Evolutionary conservation across 169 alveolate genomes (phyloP), one percentile per base, ranked within the genome.

Genomic region (Perkinsus chesapeaki): DNA sequence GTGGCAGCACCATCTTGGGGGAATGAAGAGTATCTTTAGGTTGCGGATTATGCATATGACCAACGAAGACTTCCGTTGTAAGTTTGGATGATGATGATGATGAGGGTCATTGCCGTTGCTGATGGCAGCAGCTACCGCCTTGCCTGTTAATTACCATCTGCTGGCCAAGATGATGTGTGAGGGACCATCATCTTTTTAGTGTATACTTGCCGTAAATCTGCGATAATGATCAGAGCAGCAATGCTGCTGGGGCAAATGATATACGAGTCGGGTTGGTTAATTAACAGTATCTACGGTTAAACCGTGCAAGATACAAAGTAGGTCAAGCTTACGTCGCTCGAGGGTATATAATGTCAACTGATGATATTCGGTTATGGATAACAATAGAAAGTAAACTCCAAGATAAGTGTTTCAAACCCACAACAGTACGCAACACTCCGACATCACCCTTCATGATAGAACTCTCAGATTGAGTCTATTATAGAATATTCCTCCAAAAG

Each of bases 61-160:
- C 82, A 60, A 34, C 82, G 82, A 60, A 60, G 82, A 60, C 82
- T 60, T 60, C 82, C 82, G 82, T 60, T 60, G 82, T 60, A 60
- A 60, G 82, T 60, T 43, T 16, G 82, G 82, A 60, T 60, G 3
- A 60, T 60, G 37, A 60, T 16, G 3, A 16, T 60, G 3, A 16
- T 16, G 3, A 60, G 60, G 5, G 60, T 43, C 3, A 60, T 60
- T 23, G 27, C 82, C 31, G 82, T 20, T 3, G 82, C 82, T 20
- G 3, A 60, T 60, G 12, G 82, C 12, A n/a, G 23, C 82, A 16
- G 82, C 31, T 7, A 23, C 23, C 82, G n/a, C n/a, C n/a, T n/a
- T n/a, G n/a, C n/a, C n/a, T n/a, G n/a, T n/a, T n/a, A n/a, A n/a
- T n/a, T n/a, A n/a, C n/a, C n/a, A n/a, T n/a, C n/a, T n/a, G n/a